Base-by-base conservation (phyloP, 768 basidiomycete genomes). In the Lactarius evosmus region DNA sequence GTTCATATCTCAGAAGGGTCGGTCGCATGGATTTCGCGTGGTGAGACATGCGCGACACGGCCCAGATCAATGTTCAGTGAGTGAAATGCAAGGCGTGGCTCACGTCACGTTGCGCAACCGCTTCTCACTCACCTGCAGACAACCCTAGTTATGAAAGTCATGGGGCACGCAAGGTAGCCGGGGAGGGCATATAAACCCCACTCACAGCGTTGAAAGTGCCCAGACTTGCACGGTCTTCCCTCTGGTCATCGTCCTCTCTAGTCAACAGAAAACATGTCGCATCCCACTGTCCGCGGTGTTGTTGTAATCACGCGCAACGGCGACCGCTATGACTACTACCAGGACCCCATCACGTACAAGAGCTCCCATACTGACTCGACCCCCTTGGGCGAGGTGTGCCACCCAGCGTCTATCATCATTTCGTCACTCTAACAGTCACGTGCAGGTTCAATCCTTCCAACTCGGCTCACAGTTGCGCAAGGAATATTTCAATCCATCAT, bases 301-400 rank as follows among this genome's bases (percentile, higher is more conserved):
- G 81, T 92, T 69, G 79, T 91, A 74, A 78, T 92, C 71, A 85
- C 86, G 63, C 86, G 90, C 73, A 91, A 91, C 72, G 90, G 90
- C 63, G 89, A 90, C 75, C 84, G 89, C 67, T 75, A 74, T 70
- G 83, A 81, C 71, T 87, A 80, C 74, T 82, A 82, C 77, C 90
- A 92, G 74, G 82, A 91, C 72, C 89, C 90, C 27, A 74, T 76
- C 69, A 87, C 82, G 36, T 91, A 91, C 72, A 76, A 83, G 66
- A 79, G 81, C 52, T 77, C 80, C 33, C 80, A 81, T 71, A 84
- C 88, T 9, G 83, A 85, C 77, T 87, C 86, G 56, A 91, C 88
- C 46, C 86, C 89, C 68, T 83, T 90, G 67, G 89, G 89, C 61
- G 86, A 87, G 76, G 88, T 87, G 71, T 67, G 81, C 72, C 58